Conservation (phyloP, 108 stramenopile species). For the Cyclotella atomus region DNA sequence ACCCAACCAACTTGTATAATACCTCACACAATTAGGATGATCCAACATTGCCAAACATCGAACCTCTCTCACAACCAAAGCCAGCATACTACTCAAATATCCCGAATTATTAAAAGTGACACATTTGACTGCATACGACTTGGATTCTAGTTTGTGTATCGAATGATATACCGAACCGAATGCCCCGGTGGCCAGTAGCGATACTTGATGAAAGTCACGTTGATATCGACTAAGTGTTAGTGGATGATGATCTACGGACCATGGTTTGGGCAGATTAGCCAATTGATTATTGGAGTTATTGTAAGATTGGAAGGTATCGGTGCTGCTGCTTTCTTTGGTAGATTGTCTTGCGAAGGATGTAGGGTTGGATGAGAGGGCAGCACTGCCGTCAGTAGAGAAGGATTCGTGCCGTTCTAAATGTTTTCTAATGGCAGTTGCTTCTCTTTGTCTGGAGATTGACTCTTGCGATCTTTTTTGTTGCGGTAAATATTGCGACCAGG, state of each 20-base stretch:
- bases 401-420: conserved; percentile 66
- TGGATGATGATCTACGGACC: conserved; percentile 59
- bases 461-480: conserved; percentile 12
- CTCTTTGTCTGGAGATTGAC: conserved; percentile 35
- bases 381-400: not conserved
- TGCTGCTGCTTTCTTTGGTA: not conserved
- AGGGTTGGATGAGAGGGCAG: not conserved
- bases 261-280: not conserved
- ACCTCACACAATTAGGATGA: conserved; percentile 92
- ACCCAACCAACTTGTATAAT: conserved; percentile 89
- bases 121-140: conserved; percentile 82
- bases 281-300: conserved; percentile 1
- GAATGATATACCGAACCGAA: conserved; percentile 93
- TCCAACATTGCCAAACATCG: conserved; percentile 84
- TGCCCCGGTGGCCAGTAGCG: conserved; percentile 76
- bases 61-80: conserved; percentile 87
- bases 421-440: conserved; percentile 63
- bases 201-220: conserved; percentile 79
- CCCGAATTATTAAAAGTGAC: conserved; percentile 81
- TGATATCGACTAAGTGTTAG: conserved; percentile 82
- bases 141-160: conserved; percentile 77
- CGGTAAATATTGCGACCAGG: conserved; percentile 6
- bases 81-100: conserved; percentile 68
- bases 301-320: not conserved
- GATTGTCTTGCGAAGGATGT: no score